A percentile compares a stretch with the other conserved stretches of the same genome.
These are phyloP conservation scores for Candida sonorensis DNA, from an alignment of 805 yeast genomes.

Conservation along the genomic window DNA sequence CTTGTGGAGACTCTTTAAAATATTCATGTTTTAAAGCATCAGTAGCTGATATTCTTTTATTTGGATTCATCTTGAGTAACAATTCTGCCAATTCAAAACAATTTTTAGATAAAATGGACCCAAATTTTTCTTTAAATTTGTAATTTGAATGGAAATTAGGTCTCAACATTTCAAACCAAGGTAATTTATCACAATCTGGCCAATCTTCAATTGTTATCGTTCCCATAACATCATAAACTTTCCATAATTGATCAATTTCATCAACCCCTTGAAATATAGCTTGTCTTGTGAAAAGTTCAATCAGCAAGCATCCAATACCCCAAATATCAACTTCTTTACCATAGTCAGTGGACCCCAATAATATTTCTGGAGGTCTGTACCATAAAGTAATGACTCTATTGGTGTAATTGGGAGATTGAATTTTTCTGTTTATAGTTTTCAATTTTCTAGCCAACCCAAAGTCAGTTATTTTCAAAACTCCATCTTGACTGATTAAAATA, in stretches of 20 bases:
- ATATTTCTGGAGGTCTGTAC: slow-evolving; percentile 95
- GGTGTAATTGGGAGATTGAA: slow-evolving; percentile 73
- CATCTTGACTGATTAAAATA: slow-evolving; percentile 55
- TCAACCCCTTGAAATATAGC: slow-evolving; percentile 87
- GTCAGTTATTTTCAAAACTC: slow-evolving; percentile 67
- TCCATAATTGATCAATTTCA: slow-evolving; percentile 75
- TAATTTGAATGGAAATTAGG: slow-evolving; percentile 39
- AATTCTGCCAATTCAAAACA: slow-evolving; percentile 60
- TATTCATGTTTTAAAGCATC: slow-evolving; percentile 67
- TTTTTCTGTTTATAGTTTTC: slow-evolving; percentile 43
- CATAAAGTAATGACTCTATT: slow-evolving; percentile 93
- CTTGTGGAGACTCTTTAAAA: slow-evolving; percentile 62
- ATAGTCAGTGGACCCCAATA: slow-evolving; percentile 85
- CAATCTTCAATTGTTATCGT: slow-evolving; percentile 68
- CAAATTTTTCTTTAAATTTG: slow-evolving; percentile 37
- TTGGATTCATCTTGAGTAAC: slow-evolving; percentile 65
- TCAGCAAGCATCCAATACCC: slow-evolving; percentile 91
- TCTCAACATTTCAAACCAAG: slow-evolving; percentile 87
- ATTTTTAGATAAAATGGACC: slow-evolving; percentile 35
- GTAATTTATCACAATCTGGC: slow-evolving; percentile 73
- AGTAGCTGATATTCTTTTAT: slow-evolving; percentile 55
- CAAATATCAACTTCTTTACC: slow-evolving; percentile 90
- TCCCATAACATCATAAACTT: slow-evolving; percentile 80
- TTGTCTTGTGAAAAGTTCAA: slow-evolving; percentile 67
- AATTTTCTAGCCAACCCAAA: slow-evolving; percentile 77